phyloP scores from a whole-genome alignment of 208 protist genomes.

The Leishmania lainsoni region DNA sequence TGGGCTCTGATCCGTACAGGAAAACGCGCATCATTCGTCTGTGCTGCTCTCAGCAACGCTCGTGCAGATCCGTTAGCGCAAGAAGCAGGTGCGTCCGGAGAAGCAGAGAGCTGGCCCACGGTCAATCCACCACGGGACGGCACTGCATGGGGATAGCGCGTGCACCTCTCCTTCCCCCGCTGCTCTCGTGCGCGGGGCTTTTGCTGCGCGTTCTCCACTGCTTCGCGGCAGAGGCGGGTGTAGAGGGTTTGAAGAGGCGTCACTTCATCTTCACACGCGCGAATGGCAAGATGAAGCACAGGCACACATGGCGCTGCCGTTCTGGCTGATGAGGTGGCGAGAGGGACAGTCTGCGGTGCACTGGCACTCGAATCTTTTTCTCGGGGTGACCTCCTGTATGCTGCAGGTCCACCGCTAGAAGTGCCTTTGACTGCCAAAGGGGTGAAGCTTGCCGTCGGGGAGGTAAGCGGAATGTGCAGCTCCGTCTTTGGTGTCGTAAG shows the following conservation, averaged over 20 bases:
- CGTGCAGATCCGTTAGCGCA: neutral
- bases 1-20: neutral
- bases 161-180: constrained; percentile 12
- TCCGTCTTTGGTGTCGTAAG: neutral
- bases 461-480: neutral
- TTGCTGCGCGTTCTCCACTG: constrained; percentile 20
- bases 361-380: neutral
- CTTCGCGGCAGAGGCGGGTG: constrained; percentile 18
- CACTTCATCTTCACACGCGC: constrained; percentile 7
- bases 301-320: neutral
- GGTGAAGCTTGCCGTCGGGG: neutral
- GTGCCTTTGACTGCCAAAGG: neutral
- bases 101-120: neutral
- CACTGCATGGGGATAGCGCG: constrained; percentile 5
- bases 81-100: neutral
- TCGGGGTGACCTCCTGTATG: neutral
- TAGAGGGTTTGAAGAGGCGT: constrained; percentile 12
- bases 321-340: neutral
- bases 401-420: neutral
- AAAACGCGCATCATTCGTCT: neutral
- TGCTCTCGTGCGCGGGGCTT: neutral
- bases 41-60: neutral
- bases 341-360: neutral
- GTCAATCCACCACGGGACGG: neutral
- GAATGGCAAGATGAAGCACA: constrained; percentile 14